These are phyloP conservation scores for Davidsoniella australis DNA, from an alignment of 2,329 filamentous ascomycete species.

Conservation along the genomic window DNA sequence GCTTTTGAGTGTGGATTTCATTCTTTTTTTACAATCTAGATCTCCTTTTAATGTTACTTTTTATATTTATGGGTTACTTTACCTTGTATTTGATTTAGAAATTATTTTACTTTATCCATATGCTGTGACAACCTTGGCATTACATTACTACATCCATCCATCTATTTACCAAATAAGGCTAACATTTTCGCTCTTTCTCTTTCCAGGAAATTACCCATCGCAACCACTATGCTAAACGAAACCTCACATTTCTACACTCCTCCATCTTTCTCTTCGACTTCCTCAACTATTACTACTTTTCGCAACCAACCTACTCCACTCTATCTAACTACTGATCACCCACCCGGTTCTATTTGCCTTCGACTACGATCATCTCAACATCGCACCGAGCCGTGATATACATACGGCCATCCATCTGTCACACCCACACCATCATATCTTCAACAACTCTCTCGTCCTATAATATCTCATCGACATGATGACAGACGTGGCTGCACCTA, in stretches of 20 bases:
- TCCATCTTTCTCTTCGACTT: conserved; percentile 2
- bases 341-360: conserved; percentile 2
- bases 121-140: not conserved
- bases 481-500: not conserved
- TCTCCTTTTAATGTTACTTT: too few species aligned
- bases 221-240: conserved; percentile 11
- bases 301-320: not conserved
- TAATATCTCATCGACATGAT: not conserved
- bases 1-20: too few species aligned
- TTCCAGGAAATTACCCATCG: conserved; percentile 2
- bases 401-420: not conserved
- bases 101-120: too few species aligned
- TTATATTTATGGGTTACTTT: too few species aligned
- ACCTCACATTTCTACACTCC: conserved; percentile 3
- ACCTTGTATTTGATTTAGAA: too few species aligned
- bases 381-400: conserved; percentile 8
- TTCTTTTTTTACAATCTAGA: too few species aligned
- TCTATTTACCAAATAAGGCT: too few species aligned
- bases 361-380: conserved; percentile 3
- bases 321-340: conserved; percentile 7
- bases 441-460: not conserved
- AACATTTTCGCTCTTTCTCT: not conserved
- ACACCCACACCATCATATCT: not conserved
- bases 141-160: not conserved
- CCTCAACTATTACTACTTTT: conserved; percentile 2